Percentiles rank a stretch among this genome's conserved stretches.
These are phyloP conservation scores for Bauhinia variegata DNA, from an alignment of 306 rosid species.

Conservation along the genomic window DNA sequence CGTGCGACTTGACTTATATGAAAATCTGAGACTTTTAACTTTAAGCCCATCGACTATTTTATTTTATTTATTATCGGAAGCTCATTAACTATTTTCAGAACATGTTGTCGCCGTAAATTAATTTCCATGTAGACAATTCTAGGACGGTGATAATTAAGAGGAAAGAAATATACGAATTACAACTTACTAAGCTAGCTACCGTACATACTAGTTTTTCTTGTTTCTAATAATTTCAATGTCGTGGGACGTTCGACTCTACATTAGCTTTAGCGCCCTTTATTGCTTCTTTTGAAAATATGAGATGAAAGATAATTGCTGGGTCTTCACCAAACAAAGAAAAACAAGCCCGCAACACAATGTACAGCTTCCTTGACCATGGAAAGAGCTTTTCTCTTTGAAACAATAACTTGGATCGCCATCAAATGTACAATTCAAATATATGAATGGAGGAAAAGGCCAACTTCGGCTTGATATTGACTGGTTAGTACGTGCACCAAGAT, in stretches of 20 bases:
- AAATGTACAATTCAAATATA: slow-evolving; percentile 39
- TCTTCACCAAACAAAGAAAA: slow-evolving; percentile 43
- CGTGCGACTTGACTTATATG: too few species aligned
- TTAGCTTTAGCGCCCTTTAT: slow-evolving; percentile 39
- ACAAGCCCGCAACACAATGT: slow-evolving; percentile 21
- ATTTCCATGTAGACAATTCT: too few species aligned
- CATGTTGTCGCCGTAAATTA: too few species aligned
- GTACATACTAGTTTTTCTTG: slow-evolving; percentile 29
- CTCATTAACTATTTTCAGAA: too few species aligned
- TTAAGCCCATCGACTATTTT: too few species aligned
- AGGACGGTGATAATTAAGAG: too few species aligned
- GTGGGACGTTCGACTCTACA: slow-evolving; percentile 52
- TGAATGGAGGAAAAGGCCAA: slow-evolving; percentile 15
- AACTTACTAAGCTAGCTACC: slow-evolving; percentile 5
- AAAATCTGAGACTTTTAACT: too few species aligned
- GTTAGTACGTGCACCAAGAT: slow-evolving; percentile 4
- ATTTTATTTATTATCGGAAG: too few species aligned
- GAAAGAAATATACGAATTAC: neutral
- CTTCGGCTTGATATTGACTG: slow-evolving; percentile 57
- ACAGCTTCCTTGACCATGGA: slow-evolving; percentile 54
- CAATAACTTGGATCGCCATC: too few species aligned
- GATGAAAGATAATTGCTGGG: slow-evolving; percentile 28
- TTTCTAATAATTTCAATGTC: slow-evolving; percentile 47
- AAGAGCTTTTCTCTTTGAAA: slow-evolving; percentile 55
- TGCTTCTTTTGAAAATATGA: slow-evolving; percentile 51